Percentiles rank a stretch among this genome's conserved stretches.
phyloP scores from a whole-genome alignment of 1,284 basidiomycete species.

The Ustilago bromivora region DNA sequence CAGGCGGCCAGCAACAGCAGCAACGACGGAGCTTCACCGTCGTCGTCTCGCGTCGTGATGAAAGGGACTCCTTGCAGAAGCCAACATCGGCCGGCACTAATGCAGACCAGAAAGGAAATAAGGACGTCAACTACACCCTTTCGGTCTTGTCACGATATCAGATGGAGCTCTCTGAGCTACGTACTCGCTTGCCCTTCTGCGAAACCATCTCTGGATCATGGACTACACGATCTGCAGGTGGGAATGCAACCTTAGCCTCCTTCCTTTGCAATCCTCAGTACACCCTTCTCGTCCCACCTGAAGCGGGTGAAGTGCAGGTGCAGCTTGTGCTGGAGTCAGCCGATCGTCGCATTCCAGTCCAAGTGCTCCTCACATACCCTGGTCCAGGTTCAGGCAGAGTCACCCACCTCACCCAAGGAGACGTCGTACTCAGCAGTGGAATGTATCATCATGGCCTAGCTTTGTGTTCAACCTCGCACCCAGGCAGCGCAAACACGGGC shows the following conservation, averaged over 20 bases:
- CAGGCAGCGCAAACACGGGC: conserved; percentile 4
- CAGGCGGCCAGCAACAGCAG: neutral
- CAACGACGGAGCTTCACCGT: conserved; percentile 48
- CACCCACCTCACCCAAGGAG: conserved; percentile 73
- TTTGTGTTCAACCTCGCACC: conserved; percentile 71
- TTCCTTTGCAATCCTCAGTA: conserved; percentile 94
- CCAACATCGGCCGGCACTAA: conserved; percentile 4
- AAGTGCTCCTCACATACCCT: conserved; percentile 75
- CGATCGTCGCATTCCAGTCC: conserved; percentile 78
- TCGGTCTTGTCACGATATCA: conserved; percentile 72
- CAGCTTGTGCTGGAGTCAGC: conserved; percentile 75
- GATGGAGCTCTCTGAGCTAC: conserved; percentile 39
- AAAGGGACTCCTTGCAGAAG: neutral
- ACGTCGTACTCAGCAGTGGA: conserved; percentile 80
- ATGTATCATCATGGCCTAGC: conserved; percentile 85
- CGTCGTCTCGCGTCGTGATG: conserved; percentile 61
- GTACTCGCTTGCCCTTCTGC: conserved; percentile 34
- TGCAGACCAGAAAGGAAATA: neutral
- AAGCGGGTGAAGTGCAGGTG: conserved; percentile 35
- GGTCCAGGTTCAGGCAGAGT: conserved; percentile 72
- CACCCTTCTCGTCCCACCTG: conserved; percentile 71
- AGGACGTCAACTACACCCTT: conserved; percentile 72
- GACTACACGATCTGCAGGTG: conserved; percentile 81
- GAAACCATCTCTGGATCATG: conserved; percentile 70
- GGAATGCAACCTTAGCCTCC: conserved; percentile 81